Evolutionary conservation across 2,329 filamentous ascomycete genomes (phyloP).

Genomic region (Aquanectria penicillioides): DNA sequence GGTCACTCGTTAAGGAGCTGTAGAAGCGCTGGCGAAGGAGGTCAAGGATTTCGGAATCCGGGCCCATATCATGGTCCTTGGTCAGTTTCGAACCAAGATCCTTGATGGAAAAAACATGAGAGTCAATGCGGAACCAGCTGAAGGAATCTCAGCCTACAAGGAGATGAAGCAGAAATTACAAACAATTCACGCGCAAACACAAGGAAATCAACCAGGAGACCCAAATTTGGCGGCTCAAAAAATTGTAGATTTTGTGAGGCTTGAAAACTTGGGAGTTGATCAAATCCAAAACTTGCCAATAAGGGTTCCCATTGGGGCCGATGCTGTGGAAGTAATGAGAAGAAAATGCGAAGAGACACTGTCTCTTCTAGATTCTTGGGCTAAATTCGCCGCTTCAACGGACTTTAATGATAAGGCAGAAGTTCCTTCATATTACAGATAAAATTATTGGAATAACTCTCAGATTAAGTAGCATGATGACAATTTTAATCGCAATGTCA

Average conservation of each 20-base stretch:
- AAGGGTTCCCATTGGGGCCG: not conserved
- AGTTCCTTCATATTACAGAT: no score
- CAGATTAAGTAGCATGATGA: no score
- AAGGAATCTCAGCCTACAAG: not conserved
- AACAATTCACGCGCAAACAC: not conserved
- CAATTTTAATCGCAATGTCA: no score
- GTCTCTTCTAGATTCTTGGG: not conserved
- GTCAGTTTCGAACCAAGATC: conserved; percentile 2
- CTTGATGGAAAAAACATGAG: not conserved
- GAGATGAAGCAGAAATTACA: not conserved
- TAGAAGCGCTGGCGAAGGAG: not conserved
- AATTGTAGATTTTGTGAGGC: not conserved
- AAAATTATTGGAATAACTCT: no score
- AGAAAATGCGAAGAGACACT: not conserved
- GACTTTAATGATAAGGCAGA: no score
- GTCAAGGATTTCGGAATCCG: not conserved
- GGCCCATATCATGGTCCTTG: conserved; percentile 1
- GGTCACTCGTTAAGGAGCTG: not conserved
- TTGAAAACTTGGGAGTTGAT: not conserved
- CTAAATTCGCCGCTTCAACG: not conserved
- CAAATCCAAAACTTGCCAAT: not conserved
- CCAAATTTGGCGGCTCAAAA: not conserved
- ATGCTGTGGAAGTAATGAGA: not conserved
- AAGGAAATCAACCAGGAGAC: not conserved
- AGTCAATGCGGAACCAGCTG: not conserved